Conservation (phyloP, 805 yeast genomes). For the Dipodascus geniculatus region DNA sequence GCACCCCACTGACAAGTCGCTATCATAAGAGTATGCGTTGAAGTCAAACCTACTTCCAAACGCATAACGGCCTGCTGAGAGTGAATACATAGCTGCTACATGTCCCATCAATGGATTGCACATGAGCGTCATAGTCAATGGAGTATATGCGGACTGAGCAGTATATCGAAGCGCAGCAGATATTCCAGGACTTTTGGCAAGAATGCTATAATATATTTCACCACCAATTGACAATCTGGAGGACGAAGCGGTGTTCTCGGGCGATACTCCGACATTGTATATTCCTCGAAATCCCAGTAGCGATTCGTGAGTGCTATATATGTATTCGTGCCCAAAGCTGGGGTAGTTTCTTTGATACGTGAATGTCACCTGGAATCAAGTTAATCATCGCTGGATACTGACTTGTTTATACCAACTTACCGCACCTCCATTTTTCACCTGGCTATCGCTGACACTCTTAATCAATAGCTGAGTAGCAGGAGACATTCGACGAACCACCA, state of each 20-base stretch:
- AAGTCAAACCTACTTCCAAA: constrained; percentile 81
- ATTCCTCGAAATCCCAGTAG: constrained; percentile 71
- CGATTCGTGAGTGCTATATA: constrained; percentile 76
- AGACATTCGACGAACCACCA: constrained; percentile 57
- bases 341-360: constrained; percentile 54
- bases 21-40: constrained; percentile 80
- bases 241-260: constrained; percentile 8
- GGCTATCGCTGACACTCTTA: constrained; percentile 64
- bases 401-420: constrained; percentile 4
- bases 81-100: constrained; percentile 75
- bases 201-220: constrained; percentile 80
- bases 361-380: constrained; percentile 20
- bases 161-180: constrained; percentile 78
- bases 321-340: constrained; percentile 54
- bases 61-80: constrained; percentile 59
- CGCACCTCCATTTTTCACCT: constrained; percentile 40
- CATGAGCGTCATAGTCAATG: constrained; percentile 76
- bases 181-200: constrained; percentile 77
- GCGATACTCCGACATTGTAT: constrained; percentile 41
- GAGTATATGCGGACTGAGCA: constrained; percentile 75
- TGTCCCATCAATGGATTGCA: constrained; percentile 87
- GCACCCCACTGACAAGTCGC: constrained; percentile 76
- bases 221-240: constrained; percentile 67
- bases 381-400: neutral
- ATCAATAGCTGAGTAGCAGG: constrained; percentile 51